Evolutionary conservation across 2,329 filamentous ascomycete species (phyloP), one percentile per base, ranked within the genome.

Genomic region (Sporothrix pallida): DNA sequence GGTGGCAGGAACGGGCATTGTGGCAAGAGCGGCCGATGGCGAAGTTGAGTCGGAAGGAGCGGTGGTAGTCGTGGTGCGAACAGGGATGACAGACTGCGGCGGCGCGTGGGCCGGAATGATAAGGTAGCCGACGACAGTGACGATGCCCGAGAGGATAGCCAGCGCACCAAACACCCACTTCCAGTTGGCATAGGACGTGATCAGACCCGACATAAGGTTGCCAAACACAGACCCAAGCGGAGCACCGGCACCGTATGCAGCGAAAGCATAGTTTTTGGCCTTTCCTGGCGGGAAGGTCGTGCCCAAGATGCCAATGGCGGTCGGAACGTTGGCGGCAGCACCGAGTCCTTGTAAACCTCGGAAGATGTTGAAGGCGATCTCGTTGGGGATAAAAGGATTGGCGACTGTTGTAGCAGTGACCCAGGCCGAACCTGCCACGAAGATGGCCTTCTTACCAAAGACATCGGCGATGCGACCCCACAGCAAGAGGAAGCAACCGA

Each of bases 241-340:
- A 0, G 90, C 88, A 1, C 90, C 91, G 1, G 89, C 89, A 20
- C 87, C 86, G 74, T 91, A 92, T 26, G 86, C 85, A 52, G 87
- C 88, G 76, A 93, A 92, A 1, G 90, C 90, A 78, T 92, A 91
- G 77, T 91, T 92, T 81, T 92, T 92, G 3, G 90, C 88, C 76
- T 88, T 90, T 0, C 91, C 89, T 0, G 90, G 90, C 0, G 87
- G 87, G 72, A 93, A 93, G 0, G 89, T 92, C 1, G 88, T 87
- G 0, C 90, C 90, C 2, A 93, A 80, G 54, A 93, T 92, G 0
- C 91, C 91, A 78, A 93, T 88, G 0, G 91, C 91, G 0, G 90
- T 92, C 0, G 91, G 91, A 0, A 92, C 89, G 78, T 91, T 92
- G 17, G 90, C 89, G 1, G 91, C 91, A 37, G 89, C 89, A 1